These are phyloP conservation scores for Penicillium odoratum DNA, from an alignment of 495 filamentous ascomycete species.

Conservation along the genomic window DNA sequence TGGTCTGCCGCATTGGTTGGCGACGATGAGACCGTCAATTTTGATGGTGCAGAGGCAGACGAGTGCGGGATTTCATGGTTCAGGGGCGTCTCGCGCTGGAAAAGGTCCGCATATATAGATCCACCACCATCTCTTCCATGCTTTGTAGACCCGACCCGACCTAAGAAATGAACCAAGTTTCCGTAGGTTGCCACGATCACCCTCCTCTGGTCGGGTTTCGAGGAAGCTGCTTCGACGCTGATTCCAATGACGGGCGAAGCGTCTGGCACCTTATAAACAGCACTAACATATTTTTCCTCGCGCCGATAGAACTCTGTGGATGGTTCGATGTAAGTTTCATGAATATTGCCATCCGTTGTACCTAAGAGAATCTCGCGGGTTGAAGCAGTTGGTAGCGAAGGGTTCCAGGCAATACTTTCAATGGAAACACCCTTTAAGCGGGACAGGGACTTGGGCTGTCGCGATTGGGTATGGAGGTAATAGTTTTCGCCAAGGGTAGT, in stretches of 20 bases:
- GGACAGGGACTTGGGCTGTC: constrained; percentile 78
- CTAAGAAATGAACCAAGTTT: constrained; percentile 74
- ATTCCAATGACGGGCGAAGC: constrained; percentile 76
- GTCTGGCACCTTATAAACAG: constrained; percentile 75
- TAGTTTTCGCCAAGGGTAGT: constrained; percentile 94
- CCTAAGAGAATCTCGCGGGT: constrained; percentile 95
- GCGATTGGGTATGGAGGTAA: constrained; percentile 93
- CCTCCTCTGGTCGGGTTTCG: constrained; percentile 66
- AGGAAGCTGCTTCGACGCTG: constrained; percentile 71
- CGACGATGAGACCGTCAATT: constrained; percentile 75
- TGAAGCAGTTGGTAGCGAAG: constrained; percentile 90
- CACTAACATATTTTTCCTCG: constrained; percentile 88
- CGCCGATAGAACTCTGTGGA: constrained; percentile 90
- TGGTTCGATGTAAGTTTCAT: constrained; percentile 94
- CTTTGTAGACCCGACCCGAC: constrained; percentile 60
- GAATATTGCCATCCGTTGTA: constrained; percentile 87
- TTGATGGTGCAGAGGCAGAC: constrained; percentile 57
- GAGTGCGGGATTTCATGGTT: constrained; percentile 64
- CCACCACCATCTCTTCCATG: constrained; percentile 76
- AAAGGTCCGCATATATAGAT: constrained; percentile 80
- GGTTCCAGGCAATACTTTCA: constrained; percentile 93
- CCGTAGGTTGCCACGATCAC: constrained; percentile 76
- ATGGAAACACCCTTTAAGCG: constrained; percentile 82
- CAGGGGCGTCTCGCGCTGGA: constrained; percentile 79
- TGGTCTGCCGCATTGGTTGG: constrained; percentile 32